A percentile compares a stretch with the other conserved stretches of the same genome.
These are phyloP conservation scores for Pichia rugopelliculosa DNA, from an alignment of 805 yeast species.

Conservation along the genomic window DNA sequence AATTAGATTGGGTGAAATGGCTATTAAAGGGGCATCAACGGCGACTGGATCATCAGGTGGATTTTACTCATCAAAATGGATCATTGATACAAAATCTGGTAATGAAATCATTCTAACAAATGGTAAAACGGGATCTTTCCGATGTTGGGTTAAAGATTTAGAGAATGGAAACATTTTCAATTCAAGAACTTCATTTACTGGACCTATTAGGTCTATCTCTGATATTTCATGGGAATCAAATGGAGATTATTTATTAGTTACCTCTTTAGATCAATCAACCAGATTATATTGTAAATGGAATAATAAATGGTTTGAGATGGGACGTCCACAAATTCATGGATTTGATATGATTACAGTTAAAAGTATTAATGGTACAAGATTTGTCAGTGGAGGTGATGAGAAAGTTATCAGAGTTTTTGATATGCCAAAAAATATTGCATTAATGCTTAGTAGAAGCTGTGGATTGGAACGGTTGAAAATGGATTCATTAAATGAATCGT, in stretches of 20 bases:
- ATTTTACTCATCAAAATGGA: constrained; percentile 66
- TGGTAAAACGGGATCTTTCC: constrained; percentile 90
- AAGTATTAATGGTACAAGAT: constrained; percentile 50
- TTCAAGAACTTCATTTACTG: constrained; percentile 57
- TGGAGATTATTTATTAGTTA: constrained; percentile 62
- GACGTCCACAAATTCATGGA: constrained; percentile 97
- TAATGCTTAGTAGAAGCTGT: constrained; percentile 43
- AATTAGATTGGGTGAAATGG: constrained; percentile 79
- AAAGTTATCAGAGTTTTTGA: constrained; percentile 84
- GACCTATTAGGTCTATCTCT: constrained; percentile 66
- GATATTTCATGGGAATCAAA: constrained; percentile 68
- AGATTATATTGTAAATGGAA: constrained; percentile 64
- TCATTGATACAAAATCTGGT: constrained; percentile 30
- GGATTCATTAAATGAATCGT: constrained; percentile 10
- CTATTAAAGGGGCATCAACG: constrained; percentile 94
- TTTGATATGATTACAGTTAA: constrained; percentile 86
- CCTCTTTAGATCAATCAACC: constrained; percentile 92
- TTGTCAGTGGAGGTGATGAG: constrained; percentile 94
- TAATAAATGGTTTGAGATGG: constrained; percentile 74
- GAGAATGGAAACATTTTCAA: constrained; percentile 9
- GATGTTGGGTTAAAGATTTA: constrained; percentile 49
- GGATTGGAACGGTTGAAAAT: background rate
- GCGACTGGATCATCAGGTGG: constrained; percentile 91
- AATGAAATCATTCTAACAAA: constrained; percentile 58
- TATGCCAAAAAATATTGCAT: constrained; percentile 73